Base-by-base conservation (phyloP, 768 basidiomycete genomes). In the Termitomyces sp. region DNA sequence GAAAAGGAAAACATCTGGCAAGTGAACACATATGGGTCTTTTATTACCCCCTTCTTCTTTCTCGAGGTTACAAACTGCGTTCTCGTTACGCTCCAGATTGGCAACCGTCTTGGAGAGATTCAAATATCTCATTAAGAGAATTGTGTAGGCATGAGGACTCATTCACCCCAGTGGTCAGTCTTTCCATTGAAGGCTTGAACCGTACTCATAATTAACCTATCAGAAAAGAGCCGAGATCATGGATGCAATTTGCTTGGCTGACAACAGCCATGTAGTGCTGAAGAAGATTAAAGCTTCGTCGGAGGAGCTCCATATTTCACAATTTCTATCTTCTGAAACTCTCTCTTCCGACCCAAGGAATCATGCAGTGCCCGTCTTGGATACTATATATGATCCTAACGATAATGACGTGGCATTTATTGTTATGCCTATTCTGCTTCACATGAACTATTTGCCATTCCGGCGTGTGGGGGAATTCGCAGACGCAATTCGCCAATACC, bases 381-480 rank as follows among this genome's bases (percentile, higher is more conserved):
- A 62, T 2, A 41, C 44, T 10, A 33, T 58, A 8, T 44, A 36
- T 33, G 51, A 48, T 28, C 57, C 57, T 8, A 44, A 58, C 15
- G 54, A 62, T 13, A 34, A 49, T 10, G 29, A 20, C 12, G 5
- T 50, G 6, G 59, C 52, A 16, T 54, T 62, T 5, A 39, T 62
- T 24, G 58, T 62, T 6, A 59, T 62, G 61, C 61, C 61, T 9
- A 51, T 59, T 28, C 41, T 62, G 4, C n/a, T 56, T 41, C 33
- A 37, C 0, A 44, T 62, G 37, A 20, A 56, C n/a, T 18, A n/a
- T 22, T 9, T 62, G 5, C 61, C 61, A 0, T 62, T 62, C 46
- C 45, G 61, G 39, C 55, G 47, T 16, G 47, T 59, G 0, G 61
- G 48, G 0, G 61, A 62, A 29, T 57, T 62, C 24, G 51, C 57